phyloP scores from a whole-genome alignment of 1,284 basidiomycete genomes.

The Hemileia vastatrix region DNA sequence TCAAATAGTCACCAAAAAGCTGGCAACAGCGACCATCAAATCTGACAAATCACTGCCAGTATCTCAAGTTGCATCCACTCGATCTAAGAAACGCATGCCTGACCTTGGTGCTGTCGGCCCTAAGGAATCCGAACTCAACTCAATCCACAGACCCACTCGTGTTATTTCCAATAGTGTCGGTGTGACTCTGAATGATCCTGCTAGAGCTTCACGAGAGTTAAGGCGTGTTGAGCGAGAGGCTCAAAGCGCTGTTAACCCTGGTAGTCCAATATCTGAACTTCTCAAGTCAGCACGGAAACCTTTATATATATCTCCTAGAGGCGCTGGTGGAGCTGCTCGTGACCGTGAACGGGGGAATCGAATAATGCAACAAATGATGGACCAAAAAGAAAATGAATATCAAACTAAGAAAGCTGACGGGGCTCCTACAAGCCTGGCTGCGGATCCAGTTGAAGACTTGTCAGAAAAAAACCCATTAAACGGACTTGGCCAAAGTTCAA shows the following conservation, averaged over 20 bases:
- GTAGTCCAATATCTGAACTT: constrained; percentile 82
- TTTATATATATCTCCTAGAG: constrained; percentile 57
- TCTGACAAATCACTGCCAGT: too few species aligned
- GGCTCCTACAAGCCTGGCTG: constrained; percentile 36
- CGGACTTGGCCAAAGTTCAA: constrained; percentile 22
- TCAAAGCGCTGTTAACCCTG: constrained; percentile 87
- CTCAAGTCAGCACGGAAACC: constrained; percentile 77
- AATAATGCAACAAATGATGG: constrained; percentile 31
- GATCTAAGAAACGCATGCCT: constrained; percentile 5
- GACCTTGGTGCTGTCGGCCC: constrained; percentile 16
- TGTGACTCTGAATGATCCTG: constrained; percentile 10
- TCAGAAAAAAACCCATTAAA: not conserved
- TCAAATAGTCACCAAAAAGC: constrained; percentile 7
- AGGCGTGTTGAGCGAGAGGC: constrained; percentile 67
- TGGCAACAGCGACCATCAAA: constrained; percentile 9
- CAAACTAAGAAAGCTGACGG: constrained; percentile 20
- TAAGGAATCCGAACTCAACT: constrained; percentile 2
- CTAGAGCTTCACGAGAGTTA: constrained; percentile 18
- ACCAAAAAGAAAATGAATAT: constrained; percentile 24
- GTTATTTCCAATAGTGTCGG: constrained; percentile 9
- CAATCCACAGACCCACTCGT: constrained; percentile 15
- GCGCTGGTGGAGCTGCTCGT: constrained; percentile 7
- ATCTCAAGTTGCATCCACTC: not conserved
- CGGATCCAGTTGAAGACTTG: constrained; percentile 35
- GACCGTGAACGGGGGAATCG: constrained; percentile 14